These are phyloP conservation scores for Lathyrus aphaca DNA, from an alignment of 306 rosid species.

Conservation along the genomic window DNA sequence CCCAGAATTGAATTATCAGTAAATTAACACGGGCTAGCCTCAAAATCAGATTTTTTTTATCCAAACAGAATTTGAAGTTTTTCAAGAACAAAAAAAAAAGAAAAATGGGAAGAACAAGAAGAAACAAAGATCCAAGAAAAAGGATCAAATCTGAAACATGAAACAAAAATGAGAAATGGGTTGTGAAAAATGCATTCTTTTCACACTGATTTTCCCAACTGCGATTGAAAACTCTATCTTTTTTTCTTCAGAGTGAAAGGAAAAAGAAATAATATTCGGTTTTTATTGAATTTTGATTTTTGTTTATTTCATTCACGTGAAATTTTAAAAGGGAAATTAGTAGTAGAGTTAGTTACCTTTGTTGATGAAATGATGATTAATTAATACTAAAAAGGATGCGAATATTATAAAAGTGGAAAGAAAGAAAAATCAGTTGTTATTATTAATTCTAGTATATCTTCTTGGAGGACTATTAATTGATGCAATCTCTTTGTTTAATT, in stretches of 20 bases:
- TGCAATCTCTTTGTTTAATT: too few relatives aligned
- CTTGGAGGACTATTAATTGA: too few relatives aligned
- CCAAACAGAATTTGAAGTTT: constrained; percentile 17
- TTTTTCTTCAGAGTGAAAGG: background rate
- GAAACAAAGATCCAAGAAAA: constrained; percentile 33
- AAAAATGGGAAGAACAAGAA: constrained; percentile 15
- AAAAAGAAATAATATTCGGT: background rate
- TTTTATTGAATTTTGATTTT: background rate
- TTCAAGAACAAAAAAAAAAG: constrained; percentile 30
- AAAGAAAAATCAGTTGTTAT: background rate
- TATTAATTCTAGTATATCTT: too few relatives aligned
- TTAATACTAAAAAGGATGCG: background rate
- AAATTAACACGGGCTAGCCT: constrained; percentile 4
- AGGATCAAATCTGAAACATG: constrained; percentile 42
- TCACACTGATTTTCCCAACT: constrained; percentile 32
- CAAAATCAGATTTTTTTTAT: constrained; percentile 21
- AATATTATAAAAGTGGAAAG: background rate
- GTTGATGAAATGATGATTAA: background rate
- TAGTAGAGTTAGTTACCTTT: background rate
- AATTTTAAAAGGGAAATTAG: background rate
- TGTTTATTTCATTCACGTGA: background rate
- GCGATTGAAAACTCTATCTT: constrained; percentile 30
- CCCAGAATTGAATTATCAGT: constrained; percentile 37
- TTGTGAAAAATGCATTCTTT: constrained; percentile 15
- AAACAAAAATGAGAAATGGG: constrained; percentile 16